These are phyloP conservation scores for Seminavis robusta DNA, from an alignment of 108 stramenopile genomes.

Conservation along the genomic window DNA sequence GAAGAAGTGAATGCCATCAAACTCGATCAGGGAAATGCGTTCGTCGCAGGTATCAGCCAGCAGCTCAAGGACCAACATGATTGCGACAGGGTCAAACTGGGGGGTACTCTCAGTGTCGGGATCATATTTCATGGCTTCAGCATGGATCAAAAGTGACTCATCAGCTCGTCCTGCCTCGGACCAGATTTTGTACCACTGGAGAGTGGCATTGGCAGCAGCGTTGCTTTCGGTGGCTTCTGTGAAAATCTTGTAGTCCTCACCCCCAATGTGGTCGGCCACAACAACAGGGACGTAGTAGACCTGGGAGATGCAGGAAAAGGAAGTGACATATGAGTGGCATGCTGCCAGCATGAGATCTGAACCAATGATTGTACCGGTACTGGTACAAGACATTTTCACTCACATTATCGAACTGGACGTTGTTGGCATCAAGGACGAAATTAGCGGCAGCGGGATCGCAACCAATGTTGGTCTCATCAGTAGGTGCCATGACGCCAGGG, in stretches of 20 bases:
- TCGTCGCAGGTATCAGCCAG: neutral
- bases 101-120: conserved; percentile 25
- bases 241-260: conserved; percentile 16
- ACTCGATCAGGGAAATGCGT: conserved; percentile 3
- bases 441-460: conserved; percentile 19
- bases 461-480: conserved; percentile 23
- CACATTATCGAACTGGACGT: conserved; percentile 3
- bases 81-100: conserved; percentile 21
- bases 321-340: no score
- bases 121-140: conserved; percentile 23
- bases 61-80: conserved; percentile 26
- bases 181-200: conserved; percentile 20
- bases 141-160: conserved; percentile 5
- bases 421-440: conserved; percentile 8
- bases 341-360: no score
- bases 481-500: conserved; percentile 14
- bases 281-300: conserved; percentile 17
- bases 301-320: no score
- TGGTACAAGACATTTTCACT: no score
- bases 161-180: conserved; percentile 13
- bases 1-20: conserved; percentile 15
- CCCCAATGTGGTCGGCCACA: conserved; percentile 13
- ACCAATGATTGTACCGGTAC: neutral
- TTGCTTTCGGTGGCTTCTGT: neutral
- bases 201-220: conserved; percentile 6